Conservation (phyloP, 2,329 filamentous ascomycete genomes). For the Pseudocercospora ulei region DNA sequence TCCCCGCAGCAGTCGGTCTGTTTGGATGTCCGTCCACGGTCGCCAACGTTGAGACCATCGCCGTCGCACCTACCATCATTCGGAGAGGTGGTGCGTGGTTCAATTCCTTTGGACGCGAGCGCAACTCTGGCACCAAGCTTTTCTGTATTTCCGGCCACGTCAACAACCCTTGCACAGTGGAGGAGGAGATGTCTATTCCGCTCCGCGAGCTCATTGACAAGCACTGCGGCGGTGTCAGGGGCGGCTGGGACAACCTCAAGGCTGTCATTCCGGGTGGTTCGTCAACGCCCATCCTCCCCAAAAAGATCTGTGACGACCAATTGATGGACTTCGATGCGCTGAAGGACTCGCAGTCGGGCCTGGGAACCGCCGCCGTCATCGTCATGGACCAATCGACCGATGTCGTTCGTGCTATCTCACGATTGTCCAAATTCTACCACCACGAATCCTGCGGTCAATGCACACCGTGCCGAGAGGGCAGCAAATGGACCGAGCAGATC, state of each 20-base stretch:
- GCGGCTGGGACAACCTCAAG: constrained; percentile 95
- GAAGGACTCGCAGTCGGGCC: constrained; percentile 94
- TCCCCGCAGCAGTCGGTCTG: constrained; percentile 91
- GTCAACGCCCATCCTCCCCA: constrained; percentile 90
- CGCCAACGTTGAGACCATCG: constrained; percentile 94
- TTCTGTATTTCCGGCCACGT: constrained; percentile 98
- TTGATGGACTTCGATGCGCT: constrained; percentile 98
- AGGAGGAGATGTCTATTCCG: constrained; percentile 98
- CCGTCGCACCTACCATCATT: constrained; percentile 90
- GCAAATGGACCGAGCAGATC: constrained; percentile 98
- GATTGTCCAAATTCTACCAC: constrained; percentile 92
- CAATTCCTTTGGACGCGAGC: constrained; percentile 82
- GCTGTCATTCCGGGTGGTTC: constrained; percentile 94
- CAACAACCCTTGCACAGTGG: constrained; percentile 95
- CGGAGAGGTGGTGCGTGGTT: constrained; percentile 91
- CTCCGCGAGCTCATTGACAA: constrained; percentile 93
- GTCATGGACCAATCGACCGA: constrained; percentile 99
- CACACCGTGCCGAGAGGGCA: constrained; percentile 97
- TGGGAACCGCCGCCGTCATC: constrained; percentile 93
- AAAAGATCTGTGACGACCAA: constrained; percentile 81
- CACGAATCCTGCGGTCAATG: constrained; percentile 98
- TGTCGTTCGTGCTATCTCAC: constrained; percentile 84
- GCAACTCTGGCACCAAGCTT: constrained; percentile 94
- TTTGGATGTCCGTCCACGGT: constrained; percentile 98
- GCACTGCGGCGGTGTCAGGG: constrained; percentile 92